A percentile compares a stretch with the other conserved stretches of the same genome.
These are phyloP conservation scores for Xylaria sp. DNA, from an alignment of 2,329 filamentous ascomycete species.

Conservation along the genomic window DNA sequence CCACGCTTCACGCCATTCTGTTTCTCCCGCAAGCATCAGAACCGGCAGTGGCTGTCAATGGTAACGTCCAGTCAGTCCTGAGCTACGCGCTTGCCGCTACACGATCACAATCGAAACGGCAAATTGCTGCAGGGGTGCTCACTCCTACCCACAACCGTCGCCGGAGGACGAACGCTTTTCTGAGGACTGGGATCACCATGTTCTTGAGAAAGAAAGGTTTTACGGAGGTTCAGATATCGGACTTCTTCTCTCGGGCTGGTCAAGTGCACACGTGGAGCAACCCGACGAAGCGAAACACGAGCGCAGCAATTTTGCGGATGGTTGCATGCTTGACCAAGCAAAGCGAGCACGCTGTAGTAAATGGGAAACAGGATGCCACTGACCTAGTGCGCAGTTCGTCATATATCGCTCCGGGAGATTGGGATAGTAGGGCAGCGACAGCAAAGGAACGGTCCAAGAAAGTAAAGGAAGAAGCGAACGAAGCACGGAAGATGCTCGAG, in stretches of 20 bases:
- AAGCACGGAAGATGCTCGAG: neutral
- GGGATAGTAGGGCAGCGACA: conserved; percentile 14
- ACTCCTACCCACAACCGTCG: conserved; percentile 16
- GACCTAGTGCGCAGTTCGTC: conserved; percentile 14
- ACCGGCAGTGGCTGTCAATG: conserved; percentile 12
- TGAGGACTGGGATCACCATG: conserved; percentile 18
- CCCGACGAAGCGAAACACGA: conserved; percentile 17
- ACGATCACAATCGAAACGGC: conserved; percentile 23
- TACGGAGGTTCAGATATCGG: conserved; percentile 15
- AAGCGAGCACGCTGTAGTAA: conserved; percentile 21
- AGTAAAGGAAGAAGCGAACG: neutral
- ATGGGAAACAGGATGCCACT: conserved; percentile 20
- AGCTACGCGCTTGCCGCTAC: conserved; percentile 22
- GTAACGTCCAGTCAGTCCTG: conserved; percentile 13
- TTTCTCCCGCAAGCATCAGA: conserved; percentile 23
- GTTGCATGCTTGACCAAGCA: conserved; percentile 23
- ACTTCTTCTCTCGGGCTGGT: conserved; percentile 4
- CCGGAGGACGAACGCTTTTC: conserved; percentile 13
- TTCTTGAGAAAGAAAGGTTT: conserved; percentile 22
- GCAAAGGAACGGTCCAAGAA: conserved; percentile 17
- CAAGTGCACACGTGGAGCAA: neutral
- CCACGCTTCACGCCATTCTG: conserved; percentile 21
- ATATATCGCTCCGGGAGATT: conserved; percentile 21
- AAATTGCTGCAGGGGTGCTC: conserved; percentile 22
- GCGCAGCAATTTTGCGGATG: conserved; percentile 10